phyloP scores from a whole-genome alignment of 2,329 filamentous ascomycete species.

The Hawksworthiomyces lignivorus region DNA sequence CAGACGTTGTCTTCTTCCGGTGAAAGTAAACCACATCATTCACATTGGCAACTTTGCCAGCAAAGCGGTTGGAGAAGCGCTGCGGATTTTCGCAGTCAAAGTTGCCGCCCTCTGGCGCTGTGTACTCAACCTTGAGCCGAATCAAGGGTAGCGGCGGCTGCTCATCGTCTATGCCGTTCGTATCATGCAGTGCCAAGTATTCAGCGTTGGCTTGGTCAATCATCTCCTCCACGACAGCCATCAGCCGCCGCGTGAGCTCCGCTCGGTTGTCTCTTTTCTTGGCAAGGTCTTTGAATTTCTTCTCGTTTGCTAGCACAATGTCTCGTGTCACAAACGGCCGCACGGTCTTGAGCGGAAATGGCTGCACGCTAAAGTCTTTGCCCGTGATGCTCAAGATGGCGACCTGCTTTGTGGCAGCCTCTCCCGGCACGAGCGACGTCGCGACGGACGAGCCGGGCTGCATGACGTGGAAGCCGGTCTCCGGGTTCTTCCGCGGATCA shows the following conservation, averaged over 20 bases:
- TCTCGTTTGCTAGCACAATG: slow-evolving; percentile 67
- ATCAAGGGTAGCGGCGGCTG: slow-evolving; percentile 72
- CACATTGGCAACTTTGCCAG: slow-evolving; percentile 83
- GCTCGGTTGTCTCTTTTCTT: slow-evolving; percentile 76
- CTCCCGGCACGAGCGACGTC: slow-evolving; percentile 82
- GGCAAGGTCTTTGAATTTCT: slow-evolving; percentile 67
- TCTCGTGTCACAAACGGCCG: slow-evolving; percentile 86
- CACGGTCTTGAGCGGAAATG: slow-evolving; percentile 78
- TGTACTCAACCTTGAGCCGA: slow-evolving; percentile 84
- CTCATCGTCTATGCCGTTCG: slow-evolving; percentile 49
- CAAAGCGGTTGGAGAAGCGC: slow-evolving; percentile 87
- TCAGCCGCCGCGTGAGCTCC: slow-evolving; percentile 70
- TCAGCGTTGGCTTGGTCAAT: slow-evolving; percentile 76
- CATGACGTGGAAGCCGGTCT: slow-evolving; percentile 91
- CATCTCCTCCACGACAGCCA: slow-evolving; percentile 72
- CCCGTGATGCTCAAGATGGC: slow-evolving; percentile 79
- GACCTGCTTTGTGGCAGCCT: slow-evolving; percentile 86
- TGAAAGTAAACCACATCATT: slow-evolving; percentile 93
- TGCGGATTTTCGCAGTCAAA: slow-evolving; percentile 95
- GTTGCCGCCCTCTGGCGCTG: slow-evolving; percentile 71
- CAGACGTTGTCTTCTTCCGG: slow-evolving; percentile 66
- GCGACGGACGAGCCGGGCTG: slow-evolving; percentile 95
- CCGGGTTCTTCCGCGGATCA: slow-evolving; percentile 71
- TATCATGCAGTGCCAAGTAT: slow-evolving; percentile 69
- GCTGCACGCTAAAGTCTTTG: slow-evolving; percentile 70